Percentiles rank a stretch among this genome's conserved stretches.
Evolutionary conservation across 495 filamentous ascomycete genomes (phyloP).

Genomic region (Usnea hakonensis): DNA sequence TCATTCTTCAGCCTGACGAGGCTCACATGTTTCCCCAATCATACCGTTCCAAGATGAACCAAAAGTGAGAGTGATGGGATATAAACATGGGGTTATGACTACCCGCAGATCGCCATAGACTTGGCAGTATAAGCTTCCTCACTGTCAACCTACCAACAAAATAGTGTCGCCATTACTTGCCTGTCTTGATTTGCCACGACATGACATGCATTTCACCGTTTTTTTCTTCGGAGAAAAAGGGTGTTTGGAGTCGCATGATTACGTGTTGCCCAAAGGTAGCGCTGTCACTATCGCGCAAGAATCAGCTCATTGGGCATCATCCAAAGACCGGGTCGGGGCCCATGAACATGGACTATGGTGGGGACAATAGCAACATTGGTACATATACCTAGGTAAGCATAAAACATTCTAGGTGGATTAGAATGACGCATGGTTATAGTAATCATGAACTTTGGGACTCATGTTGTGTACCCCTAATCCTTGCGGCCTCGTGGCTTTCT

Average conservation of each 20-base stretch:
- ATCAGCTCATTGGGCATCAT: too few species aligned
- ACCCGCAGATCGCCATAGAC: not conserved
- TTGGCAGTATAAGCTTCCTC: not conserved
- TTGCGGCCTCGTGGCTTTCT: not conserved
- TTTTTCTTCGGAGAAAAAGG: not conserved
- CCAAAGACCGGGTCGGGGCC: too few species aligned
- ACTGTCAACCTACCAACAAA: not conserved
- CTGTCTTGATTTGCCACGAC: not conserved
- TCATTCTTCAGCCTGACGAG: not conserved
- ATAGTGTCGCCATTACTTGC: not conserved
- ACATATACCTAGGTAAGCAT: too few species aligned
- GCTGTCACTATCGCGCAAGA: too few species aligned
- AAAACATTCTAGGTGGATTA: too few species aligned
- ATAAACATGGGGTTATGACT: not conserved
- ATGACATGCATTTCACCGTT: not conserved
- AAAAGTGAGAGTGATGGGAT: not conserved
- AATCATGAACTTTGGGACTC: not conserved
- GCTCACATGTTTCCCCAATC: too few species aligned
- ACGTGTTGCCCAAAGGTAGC: too few species aligned
- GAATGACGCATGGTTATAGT: not conserved
- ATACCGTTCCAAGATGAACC: not conserved
- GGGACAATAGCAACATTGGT: too few species aligned
- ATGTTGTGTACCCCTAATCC: not conserved
- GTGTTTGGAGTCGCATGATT: too few species aligned
- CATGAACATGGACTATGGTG: too few species aligned